Evolutionary conservation across 2,329 filamentous ascomycete genomes (phyloP).

Genomic region (Verticillium tricorpus): DNA sequence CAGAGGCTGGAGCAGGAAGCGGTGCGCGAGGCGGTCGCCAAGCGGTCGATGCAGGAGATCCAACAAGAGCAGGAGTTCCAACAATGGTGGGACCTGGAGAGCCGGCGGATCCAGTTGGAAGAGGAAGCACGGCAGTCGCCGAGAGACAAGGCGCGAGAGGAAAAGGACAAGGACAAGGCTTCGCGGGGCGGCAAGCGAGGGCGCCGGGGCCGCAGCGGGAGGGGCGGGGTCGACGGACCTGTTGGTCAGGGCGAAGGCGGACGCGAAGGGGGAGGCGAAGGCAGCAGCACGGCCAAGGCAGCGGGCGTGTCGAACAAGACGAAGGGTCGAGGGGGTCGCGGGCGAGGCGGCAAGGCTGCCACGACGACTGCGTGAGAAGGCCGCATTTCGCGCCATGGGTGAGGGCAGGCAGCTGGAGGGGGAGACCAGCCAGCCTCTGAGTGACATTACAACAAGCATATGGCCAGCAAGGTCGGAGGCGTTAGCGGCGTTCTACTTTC

Average conservation of each 20-base stretch:
- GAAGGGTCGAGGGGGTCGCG: constrained; percentile 7
- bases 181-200: constrained; percentile 13
- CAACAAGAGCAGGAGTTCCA: constrained; percentile 97
- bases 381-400: neutral
- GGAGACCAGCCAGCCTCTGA: too few species aligned
- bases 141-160: constrained; percentile 38
- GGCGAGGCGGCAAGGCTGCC: constrained; percentile 6
- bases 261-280: constrained; percentile 1
- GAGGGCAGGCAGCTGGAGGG: neutral
- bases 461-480: too few species aligned
- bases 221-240: neutral
- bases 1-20: constrained; percentile 81
- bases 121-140: constrained; percentile 44
- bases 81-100: constrained; percentile 92
- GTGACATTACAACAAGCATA: neutral
- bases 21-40: constrained; percentile 78
- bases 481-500: too few species aligned
- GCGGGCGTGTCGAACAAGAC: constrained; percentile 1
- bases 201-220: constrained; percentile 24
- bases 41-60: constrained; percentile 87
- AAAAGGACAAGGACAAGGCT: constrained; percentile 19
- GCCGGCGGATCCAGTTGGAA: constrained; percentile 63
- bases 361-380: neutral
- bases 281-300: constrained; percentile 2
- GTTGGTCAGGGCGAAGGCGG: constrained; percentile 1